Conservation (phyloP, 2,329 filamentous ascomycete species). For the Fusarium marasasianum region DNA sequence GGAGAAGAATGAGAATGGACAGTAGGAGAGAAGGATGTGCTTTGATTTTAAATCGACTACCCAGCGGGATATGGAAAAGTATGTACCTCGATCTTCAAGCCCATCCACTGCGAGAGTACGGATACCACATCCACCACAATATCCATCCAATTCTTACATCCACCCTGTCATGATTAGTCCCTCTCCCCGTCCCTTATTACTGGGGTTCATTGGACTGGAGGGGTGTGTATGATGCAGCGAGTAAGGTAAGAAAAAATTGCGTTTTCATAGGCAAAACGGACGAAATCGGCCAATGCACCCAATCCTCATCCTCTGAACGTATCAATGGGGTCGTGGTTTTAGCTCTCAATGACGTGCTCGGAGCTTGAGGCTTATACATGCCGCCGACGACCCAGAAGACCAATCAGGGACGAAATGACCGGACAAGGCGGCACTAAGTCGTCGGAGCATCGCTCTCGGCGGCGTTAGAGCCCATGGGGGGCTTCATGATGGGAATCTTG, state of each 20-base stretch:
- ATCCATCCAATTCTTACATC: slow-evolving; percentile 27
- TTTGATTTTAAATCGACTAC: slow-evolving; percentile 34
- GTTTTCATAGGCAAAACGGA: slow-evolving; percentile 35
- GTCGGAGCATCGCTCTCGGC: slow-evolving; percentile 43
- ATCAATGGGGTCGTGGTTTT: slow-evolving; percentile 41
- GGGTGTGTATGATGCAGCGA: slow-evolving; percentile 17
- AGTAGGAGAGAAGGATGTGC: slow-evolving; percentile 14
- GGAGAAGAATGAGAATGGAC: slow-evolving; percentile 7
- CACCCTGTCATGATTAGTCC: slow-evolving; percentile 35
- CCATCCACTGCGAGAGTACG: slow-evolving; percentile 29
- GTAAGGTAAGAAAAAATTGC: slow-evolving; percentile 37
- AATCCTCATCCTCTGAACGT: slow-evolving; percentile 16
- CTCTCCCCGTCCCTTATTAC: slow-evolving; percentile 27
- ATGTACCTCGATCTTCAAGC: slow-evolving; percentile 5
- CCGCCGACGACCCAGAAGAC: slow-evolving; percentile 39
- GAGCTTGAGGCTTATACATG: slow-evolving; percentile 46
- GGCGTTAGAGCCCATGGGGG: slow-evolving; percentile 11
- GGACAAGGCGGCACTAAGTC: slow-evolving; percentile 31
- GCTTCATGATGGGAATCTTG: slow-evolving; percentile 22
- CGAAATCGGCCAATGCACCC: slow-evolving; percentile 34
- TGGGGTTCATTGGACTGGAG: slow-evolving; percentile 24
- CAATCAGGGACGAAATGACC: slow-evolving; percentile 36
- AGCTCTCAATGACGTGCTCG: slow-evolving; percentile 49
- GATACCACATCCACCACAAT: slow-evolving; percentile 19
- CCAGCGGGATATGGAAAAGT: slow-evolving; percentile 13